Evolutionary conservation across 2,329 filamentous ascomycete genomes (phyloP).

Genomic region (Scedosporium boydii): DNA sequence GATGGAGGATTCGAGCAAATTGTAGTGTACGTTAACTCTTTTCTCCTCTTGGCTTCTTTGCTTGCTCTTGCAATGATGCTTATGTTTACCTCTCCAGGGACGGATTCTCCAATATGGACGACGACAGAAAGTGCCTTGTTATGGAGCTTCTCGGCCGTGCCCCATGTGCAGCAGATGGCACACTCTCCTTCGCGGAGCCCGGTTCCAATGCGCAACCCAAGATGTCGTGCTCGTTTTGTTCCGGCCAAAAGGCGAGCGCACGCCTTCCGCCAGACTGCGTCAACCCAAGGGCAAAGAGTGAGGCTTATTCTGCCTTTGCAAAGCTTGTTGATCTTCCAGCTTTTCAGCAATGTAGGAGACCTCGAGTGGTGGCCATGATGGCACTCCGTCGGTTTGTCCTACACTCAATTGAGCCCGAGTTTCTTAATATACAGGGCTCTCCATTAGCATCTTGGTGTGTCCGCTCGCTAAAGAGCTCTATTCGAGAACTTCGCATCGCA

Average conservation of each 20-base stretch:
- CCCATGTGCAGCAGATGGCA: constrained; percentile 44
- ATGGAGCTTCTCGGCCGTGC: constrained; percentile 47
- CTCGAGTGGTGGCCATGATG: constrained; percentile 62
- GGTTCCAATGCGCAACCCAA: not conserved
- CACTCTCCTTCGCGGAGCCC: constrained; percentile 19
- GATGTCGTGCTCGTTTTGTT: constrained; percentile 3
- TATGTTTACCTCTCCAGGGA: not conserved
- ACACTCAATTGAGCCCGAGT: constrained; percentile 50
- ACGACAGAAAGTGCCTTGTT: constrained; percentile 39
- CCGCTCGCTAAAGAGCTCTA: constrained; percentile 69
- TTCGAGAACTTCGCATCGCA: constrained; percentile 75
- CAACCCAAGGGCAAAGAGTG: constrained; percentile 18
- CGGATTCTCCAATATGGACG: constrained; percentile 34
- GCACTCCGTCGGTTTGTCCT: constrained; percentile 59
- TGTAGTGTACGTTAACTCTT: constrained; percentile 34
- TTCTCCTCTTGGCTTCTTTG: not conserved
- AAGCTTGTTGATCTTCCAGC: constrained; percentile 32
- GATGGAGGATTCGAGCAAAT: constrained; percentile 22
- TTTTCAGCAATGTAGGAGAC: constrained; percentile 46
- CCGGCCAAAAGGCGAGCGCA: not conserved
- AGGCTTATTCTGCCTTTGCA: constrained; percentile 33
- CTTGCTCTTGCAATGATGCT: not conserved
- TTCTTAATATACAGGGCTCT: constrained; percentile 60
- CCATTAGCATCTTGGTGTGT: constrained; percentile 71
- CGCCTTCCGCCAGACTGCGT: not conserved